Percentiles rank a stretch among this genome's conserved stretches.
Conservation (phyloP, 148 eudicot species). For the Polygonum aviculare region DNA sequence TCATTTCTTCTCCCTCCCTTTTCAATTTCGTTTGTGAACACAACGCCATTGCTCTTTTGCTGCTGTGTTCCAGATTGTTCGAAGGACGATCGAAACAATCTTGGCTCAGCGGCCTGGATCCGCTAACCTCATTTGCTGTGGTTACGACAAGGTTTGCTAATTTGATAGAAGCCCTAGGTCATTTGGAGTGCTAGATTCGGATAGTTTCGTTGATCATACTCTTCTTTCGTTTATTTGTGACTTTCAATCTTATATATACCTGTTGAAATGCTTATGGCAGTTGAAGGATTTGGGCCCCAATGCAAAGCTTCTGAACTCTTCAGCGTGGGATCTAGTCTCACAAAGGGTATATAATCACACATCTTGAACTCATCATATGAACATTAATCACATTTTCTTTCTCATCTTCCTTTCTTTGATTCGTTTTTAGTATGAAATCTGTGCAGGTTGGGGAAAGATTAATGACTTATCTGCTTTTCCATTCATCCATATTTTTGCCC, state of each 20-base stretch:
- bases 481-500: slow-evolving; percentile 64
- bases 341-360: slow-evolving; percentile 38
- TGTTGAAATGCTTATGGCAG: slow-evolving; percentile 27
- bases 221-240: not conserved
- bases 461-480: slow-evolving; percentile 55
- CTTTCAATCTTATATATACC: no score
- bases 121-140: slow-evolving; percentile 53
- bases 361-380: slow-evolving; percentile 7
- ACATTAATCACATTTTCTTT: not conserved
- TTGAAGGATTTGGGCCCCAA: slow-evolving; percentile 25
- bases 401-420: not conserved
- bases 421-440: not conserved
- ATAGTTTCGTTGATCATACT: not conserved
- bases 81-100: slow-evolving; percentile 37
- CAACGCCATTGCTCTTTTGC: not conserved
- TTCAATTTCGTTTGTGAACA: not conserved
- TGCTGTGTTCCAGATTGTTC: slow-evolving; percentile 44
- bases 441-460: slow-evolving; percentile 75
- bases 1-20: not conserved
- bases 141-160: slow-evolving; percentile 37
- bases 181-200: not conserved
- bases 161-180: not conserved
- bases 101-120: slow-evolving; percentile 20
- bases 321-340: slow-evolving; percentile 51
- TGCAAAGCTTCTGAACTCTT: slow-evolving; percentile 40